These are phyloP conservation scores for Dictyostelium citrinum DNA, from an alignment of 78 protist genomes.

Conservation along the genomic window DNA sequence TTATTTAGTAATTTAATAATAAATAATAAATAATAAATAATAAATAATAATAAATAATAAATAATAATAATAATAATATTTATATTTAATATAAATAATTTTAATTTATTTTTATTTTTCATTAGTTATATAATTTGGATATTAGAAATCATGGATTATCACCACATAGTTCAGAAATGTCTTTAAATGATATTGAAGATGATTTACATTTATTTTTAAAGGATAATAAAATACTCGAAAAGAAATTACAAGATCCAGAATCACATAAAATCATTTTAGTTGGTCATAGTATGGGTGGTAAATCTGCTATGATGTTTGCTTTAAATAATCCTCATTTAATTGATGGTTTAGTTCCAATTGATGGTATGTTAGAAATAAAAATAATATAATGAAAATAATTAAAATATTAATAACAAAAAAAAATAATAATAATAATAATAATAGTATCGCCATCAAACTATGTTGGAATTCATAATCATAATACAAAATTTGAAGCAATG, in stretches of 20 bases:
- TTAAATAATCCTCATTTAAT: background rate
- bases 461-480: slow-evolving; percentile 54
- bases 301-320: slow-evolving; percentile 2
- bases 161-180: slow-evolving; percentile 13
- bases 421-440: background rate
- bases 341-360: slow-evolving; percentile 51
- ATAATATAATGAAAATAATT: background rate
- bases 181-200: background rate
- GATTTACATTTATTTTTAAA: slow-evolving; percentile 20
- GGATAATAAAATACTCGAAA: background rate
- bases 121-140: slow-evolving; percentile 27
- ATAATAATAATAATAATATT: too few relatives aligned
- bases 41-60: too few relatives aligned
- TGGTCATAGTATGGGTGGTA: slow-evolving; percentile 53
- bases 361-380: slow-evolving; percentile 13
- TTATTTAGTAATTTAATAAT: too few relatives aligned
- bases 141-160: slow-evolving; percentile 54
- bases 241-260: background rate
- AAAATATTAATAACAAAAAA: background rate
- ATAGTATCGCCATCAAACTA: slow-evolving; percentile 38
- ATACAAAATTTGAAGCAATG: slow-evolving; percentile 50
- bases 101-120: background rate
- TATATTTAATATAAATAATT: too few relatives aligned
- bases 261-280: slow-evolving; percentile 5
- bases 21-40: too few relatives aligned